Percentiles rank a stretch among this genome's conserved stretches.
phyloP scores from a whole-genome alignment of 1,284 basidiomycete species.

The Rhodotorula sp. region DNA sequence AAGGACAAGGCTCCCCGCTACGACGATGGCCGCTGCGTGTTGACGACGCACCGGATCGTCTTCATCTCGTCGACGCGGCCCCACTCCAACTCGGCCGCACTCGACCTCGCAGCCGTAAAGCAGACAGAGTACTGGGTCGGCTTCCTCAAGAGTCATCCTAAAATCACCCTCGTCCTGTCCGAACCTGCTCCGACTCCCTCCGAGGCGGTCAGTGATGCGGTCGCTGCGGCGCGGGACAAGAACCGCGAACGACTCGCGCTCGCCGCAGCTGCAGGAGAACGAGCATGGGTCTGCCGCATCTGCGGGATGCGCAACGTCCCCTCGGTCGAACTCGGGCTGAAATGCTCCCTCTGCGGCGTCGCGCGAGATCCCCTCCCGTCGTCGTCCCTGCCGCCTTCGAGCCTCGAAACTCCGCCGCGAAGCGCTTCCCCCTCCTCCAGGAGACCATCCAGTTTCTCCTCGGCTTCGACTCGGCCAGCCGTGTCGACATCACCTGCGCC shows the following conservation, averaged over 20 bases:
- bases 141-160: slow-evolving; percentile 75
- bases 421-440: background rate
- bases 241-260: background rate
- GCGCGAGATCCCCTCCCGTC: background rate
- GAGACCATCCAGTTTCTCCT: background rate
- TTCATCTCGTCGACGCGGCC: slow-evolving; percentile 61
- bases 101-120: slow-evolving; percentile 58
- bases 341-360: slow-evolving; percentile 69
- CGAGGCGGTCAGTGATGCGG: slow-evolving; percentile 25
- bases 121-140: slow-evolving; percentile 90
- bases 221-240: background rate
- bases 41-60: slow-evolving; percentile 81
- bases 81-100: slow-evolving; percentile 52
- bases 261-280: slow-evolving; percentile 48
- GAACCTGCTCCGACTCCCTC: slow-evolving; percentile 6
- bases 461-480: background rate
- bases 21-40: slow-evolving; percentile 67
- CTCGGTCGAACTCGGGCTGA: slow-evolving; percentile 47
- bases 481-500: background rate
- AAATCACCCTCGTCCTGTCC: slow-evolving; percentile 73
- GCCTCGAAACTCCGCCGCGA: background rate
- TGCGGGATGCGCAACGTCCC: slow-evolving; percentile 73
- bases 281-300: slow-evolving; percentile 74
- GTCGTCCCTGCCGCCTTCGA: background rate
- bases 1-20: slow-evolving; percentile 73